phyloP scores from a whole-genome alignment of 495 filamentous ascomycete species.

The Talaromyces ruber region DNA sequence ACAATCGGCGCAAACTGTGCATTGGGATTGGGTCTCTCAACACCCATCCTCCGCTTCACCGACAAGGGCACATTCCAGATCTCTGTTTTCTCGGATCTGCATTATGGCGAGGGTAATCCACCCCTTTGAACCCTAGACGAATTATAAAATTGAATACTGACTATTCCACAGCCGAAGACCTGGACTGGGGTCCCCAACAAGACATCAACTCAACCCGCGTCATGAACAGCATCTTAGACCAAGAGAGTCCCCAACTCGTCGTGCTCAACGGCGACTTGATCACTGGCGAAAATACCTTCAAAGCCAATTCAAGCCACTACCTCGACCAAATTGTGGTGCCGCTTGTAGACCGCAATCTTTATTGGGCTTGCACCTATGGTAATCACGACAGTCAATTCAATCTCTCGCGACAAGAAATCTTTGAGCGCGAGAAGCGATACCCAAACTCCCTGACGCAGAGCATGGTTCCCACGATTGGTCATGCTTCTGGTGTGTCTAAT shows the following conservation, averaged over 20 bases:
- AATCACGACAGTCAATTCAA: constrained; percentile 65
- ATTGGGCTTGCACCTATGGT: constrained; percentile 65
- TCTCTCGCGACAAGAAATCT: constrained; percentile 44
- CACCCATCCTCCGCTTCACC: constrained; percentile 14
- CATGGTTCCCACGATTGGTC: constrained; percentile 25
- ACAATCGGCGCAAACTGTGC: neutral
- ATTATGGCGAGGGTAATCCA: constrained; percentile 55
- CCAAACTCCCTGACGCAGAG: constrained; percentile 44
- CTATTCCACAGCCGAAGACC: constrained; percentile 20
- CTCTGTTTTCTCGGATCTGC: constrained; percentile 57
- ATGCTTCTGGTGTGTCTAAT: constrained; percentile 54
- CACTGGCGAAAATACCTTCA: constrained; percentile 56
- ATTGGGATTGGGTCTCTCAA: neutral
- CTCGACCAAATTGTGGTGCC: constrained; percentile 54
- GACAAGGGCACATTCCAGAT: constrained; percentile 37
- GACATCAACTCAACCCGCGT: constrained; percentile 52
- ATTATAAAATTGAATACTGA: neutral
- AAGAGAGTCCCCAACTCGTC: constrained; percentile 49
- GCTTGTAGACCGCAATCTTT: constrained; percentile 39
- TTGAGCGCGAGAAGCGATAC: constrained; percentile 45
- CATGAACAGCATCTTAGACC: constrained; percentile 51
- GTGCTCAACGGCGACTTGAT: constrained; percentile 71
- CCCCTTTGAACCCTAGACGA: neutral
- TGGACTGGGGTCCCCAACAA: constrained; percentile 50
- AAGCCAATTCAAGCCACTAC: constrained; percentile 49